These are phyloP conservation scores for Epicoccum sorghinum DNA, from an alignment of 2,329 filamentous ascomycete species.

Conservation along the genomic window DNA sequence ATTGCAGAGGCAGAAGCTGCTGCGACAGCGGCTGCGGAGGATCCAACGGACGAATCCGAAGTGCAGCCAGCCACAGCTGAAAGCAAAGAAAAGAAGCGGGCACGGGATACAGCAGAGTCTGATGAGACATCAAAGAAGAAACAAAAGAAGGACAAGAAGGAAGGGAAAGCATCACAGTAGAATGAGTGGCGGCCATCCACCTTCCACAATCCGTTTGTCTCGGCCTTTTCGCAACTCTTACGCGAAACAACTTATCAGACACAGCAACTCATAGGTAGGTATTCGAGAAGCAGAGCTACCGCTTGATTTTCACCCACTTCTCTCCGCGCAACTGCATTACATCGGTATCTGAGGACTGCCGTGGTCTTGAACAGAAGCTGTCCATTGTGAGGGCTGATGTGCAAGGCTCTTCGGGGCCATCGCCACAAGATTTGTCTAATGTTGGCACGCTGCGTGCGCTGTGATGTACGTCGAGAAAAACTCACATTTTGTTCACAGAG, in stretches of 20 bases:
- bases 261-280: not conserved
- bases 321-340: not conserved
- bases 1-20: constrained; percentile 16
- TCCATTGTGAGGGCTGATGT: constrained; percentile 14
- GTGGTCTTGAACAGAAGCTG: constrained; percentile 13
- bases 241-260: too few species aligned
- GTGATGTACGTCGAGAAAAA: too few species aligned
- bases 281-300: not conserved
- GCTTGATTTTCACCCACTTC: too few species aligned
- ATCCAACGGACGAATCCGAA: not conserved
- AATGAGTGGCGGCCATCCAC: not conserved
- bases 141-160: constrained; percentile 9
- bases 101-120: not conserved
- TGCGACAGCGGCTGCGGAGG: constrained; percentile 4
- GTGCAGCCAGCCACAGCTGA: not conserved
- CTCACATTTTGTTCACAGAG: too few species aligned
- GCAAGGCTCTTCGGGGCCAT: constrained; percentile 6
- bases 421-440: too few species aligned
- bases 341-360: not conserved
- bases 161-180: not conserved
- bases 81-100: constrained; percentile 12
- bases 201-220: too few species aligned
- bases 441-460: too few species aligned
- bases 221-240: too few species aligned
- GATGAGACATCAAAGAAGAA: constrained; percentile 8